Base-by-base conservation (phyloP, 1,284 basidiomycete genomes). In the Malassezia equina region DNA sequence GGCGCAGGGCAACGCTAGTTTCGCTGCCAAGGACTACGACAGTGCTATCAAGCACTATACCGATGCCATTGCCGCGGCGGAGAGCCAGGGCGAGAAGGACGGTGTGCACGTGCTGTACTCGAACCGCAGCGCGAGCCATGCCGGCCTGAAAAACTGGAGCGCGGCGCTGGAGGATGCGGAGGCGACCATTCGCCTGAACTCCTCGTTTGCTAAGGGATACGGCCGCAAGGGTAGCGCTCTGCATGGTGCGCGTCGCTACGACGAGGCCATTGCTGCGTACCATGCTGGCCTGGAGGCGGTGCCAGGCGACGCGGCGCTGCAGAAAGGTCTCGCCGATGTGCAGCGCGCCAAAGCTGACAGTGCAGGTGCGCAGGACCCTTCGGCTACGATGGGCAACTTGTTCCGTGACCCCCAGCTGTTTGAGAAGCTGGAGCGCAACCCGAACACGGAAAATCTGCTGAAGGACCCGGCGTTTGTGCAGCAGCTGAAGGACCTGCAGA, bases 181-280 rank as follows among this genome's bases (percentile, higher is more conserved):
- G 68, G 81, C 79, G 75, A 78, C 76, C 53, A 82, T 94, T 73
- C 81, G 82, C 70, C 78, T 86, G 60, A 87, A 86, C 67, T 83
- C 88, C 4, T 78, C 81, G 4, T 96, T 91, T 84, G 80, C 85
- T 39, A 96, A 96, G 76, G 90, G 90, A 2, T 90, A 86, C 77
- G 85, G 85, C 17, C 83, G 91, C 54, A 93, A 93, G 73, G 91
- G 91, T 51, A 90, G 90, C 32, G 91, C 91, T n/a, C 78, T 95
- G 43, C 91, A 95, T 71, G 91, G 91, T 31, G 79, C 83, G 33
- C 80, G 81, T 56, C 79, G 80, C 74, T 91, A 82, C 71, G 84
- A 85, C 55, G 88, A 91, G 15, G 89, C 90, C 7, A 85, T 94
- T 61, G 80, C 79, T 27, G 82, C 84, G 7, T 90, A 88, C 75